phyloP scores from a whole-genome alignment of 2,329 filamentous ascomycete species.

The Sclerotinia sclerotiorum region DNA sequence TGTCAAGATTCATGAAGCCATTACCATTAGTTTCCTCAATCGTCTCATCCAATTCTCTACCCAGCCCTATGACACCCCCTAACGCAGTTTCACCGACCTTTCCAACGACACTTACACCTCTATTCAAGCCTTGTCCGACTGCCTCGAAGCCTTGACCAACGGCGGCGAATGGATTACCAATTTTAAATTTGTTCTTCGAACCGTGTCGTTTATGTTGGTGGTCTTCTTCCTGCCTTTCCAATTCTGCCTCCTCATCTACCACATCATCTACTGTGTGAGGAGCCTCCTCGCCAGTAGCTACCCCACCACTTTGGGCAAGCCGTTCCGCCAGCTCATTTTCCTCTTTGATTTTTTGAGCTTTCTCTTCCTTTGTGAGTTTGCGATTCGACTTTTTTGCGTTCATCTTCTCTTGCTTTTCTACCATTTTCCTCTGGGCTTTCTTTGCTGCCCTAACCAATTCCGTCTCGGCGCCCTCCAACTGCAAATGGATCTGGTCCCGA shows the following conservation, averaged over 20 bases:
- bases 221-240: conserved; percentile 28
- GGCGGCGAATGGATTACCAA: conserved; percentile 34
- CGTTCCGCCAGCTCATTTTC: conserved; percentile 45
- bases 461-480: conserved; percentile 80
- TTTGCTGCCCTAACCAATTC: conserved; percentile 78
- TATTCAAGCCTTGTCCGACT: conserved; percentile 36
- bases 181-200: conserved; percentile 32
- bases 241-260: conserved; percentile 44
- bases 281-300: conserved; percentile 53
- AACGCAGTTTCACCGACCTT: conserved; percentile 47
- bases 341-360: conserved; percentile 37
- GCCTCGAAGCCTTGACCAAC: conserved; percentile 37
- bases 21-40: conserved; percentile 56
- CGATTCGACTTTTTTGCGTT: conserved; percentile 52
- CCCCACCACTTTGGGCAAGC: conserved; percentile 51
- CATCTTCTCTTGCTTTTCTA: conserved; percentile 42
- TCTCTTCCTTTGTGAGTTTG: conserved; percentile 38
- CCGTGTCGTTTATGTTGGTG: conserved; percentile 15
- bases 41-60: conserved; percentile 52
- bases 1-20: conserved; percentile 38
- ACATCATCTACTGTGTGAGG: conserved; percentile 53
- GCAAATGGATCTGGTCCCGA: conserved; percentile 67
- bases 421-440: conserved; percentile 71
- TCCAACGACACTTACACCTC: conserved; percentile 34
- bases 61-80: conserved; percentile 49